Base-by-base conservation (phyloP, 306 rosid species). In the Sophora flavescens region DNA sequence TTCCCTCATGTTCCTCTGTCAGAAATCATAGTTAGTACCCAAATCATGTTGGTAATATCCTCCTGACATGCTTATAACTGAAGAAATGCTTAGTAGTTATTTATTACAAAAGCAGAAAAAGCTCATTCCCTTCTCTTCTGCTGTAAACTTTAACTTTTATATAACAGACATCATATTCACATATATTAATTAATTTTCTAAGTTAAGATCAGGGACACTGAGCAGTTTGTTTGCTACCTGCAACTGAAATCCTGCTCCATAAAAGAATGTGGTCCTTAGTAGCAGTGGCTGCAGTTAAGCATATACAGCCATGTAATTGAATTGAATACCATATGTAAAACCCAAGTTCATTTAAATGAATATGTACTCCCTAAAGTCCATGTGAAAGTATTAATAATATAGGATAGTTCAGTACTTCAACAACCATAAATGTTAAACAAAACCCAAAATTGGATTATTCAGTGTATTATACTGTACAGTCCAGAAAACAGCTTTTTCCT, bases 11-110 rank as follows among this genome's bases (percentile, higher is more conserved):
- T 63, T 36, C 28, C 33, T 56, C 58, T 59, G 28, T 53, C 47
- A 75, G 59, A 80, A 54, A 26, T 47, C 72, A 68, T 66, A 53
- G 53, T 1, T 62, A 62, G n/a, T 17, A 51, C 50, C 65, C 52
- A 50, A 58, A 30, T 66, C 57, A 75, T 79, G 58, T 16, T 6
- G 48, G 64, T 7, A 72, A 60, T 30, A 69, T 68, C 70, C 75
- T 77, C 73, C 76, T 58, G 38, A 77, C 70, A 67, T 35, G 75
- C 78, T 56, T 81, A 42, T 47, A 72, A 59, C 61, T 10, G 35
- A 61, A 84, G 75, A 72, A 76, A 41, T 32, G 68, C 51, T 77
- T 4, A 13, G 52, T 48, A 64, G 18, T 81, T 38, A 48, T 63
- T 74, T 39, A 73, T 51, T 39, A 45, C 33, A 35, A 45, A 33